Evolutionary conservation across 768 basidiomycete species (phyloP).

Genomic region (Phlegmacium glaucopus): DNA sequence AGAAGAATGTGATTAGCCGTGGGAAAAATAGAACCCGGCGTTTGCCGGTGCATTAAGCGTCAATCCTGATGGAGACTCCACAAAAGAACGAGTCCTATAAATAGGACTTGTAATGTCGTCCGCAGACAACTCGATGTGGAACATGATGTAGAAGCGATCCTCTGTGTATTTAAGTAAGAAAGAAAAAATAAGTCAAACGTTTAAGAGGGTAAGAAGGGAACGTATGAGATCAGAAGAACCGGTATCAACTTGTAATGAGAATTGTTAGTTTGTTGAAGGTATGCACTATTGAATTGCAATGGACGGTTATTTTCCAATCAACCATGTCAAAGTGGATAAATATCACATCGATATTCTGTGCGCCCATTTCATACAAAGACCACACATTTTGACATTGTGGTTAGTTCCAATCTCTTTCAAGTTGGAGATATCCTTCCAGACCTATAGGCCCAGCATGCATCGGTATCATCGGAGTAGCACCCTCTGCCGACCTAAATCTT

Average conservation of each 20-base stretch:
- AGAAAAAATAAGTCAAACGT: neutral
- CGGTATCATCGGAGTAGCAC: slow-evolving; percentile 55
- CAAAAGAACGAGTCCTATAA: too few species aligned
- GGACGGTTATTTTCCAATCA: too few species aligned
- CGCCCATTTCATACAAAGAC: slow-evolving; percentile 41
- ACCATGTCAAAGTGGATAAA: slow-evolving; percentile 44
- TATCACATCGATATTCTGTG: slow-evolving; percentile 51
- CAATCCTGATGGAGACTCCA: too few species aligned
- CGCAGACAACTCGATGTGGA: slow-evolving; percentile 47
- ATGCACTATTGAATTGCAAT: slow-evolving; percentile 46
- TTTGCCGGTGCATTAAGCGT: too few species aligned
- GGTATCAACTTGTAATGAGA: slow-evolving; percentile 73
- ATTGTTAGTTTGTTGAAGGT: slow-evolving; percentile 40
- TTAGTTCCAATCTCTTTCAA: slow-evolving; percentile 54
- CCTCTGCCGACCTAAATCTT: slow-evolving; percentile 48
- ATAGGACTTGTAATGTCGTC: slow-evolving; percentile 40
- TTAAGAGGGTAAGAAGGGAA: too few species aligned
- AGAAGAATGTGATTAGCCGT: too few species aligned
- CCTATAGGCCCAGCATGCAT: slow-evolving; percentile 51
- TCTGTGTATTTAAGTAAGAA: slow-evolving; percentile 37
- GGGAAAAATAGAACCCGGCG: too few species aligned
- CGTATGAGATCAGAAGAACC: slow-evolving; percentile 75
- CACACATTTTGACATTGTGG: slow-evolving; percentile 53
- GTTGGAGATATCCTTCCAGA: slow-evolving; percentile 56
- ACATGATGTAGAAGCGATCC: slow-evolving; percentile 72